Base-by-base conservation (phyloP, 306 rosid genomes). In the Parietaria judaica region DNA sequence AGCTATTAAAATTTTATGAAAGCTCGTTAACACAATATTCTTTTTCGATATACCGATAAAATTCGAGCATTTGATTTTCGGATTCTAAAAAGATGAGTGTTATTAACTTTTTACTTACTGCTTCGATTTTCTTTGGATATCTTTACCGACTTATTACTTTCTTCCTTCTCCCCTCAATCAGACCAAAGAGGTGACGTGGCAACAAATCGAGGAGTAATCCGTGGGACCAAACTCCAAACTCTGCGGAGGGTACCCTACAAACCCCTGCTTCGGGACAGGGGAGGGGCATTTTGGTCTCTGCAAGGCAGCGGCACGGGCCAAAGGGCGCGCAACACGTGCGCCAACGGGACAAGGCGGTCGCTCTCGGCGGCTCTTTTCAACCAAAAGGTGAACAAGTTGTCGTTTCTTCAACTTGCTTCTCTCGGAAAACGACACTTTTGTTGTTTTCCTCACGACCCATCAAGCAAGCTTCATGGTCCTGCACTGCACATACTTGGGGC, bases 291-390 rank as follows among this genome's bases (percentile, higher is more conserved):
- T 3, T 51, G 56, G 37, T 5, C 37, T 6, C 45, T 51, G 0
- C 50, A 7, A 15, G 23, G 3, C 6, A 6, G 48, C 39, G 14
- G 34, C 66, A 51, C 44, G 16, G 8, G 45, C 51, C 73, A 67
- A 72, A 23, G 64, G 31, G 46, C 13, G 34, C 13, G 65, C 31
- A 73, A 61, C 79, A 75, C 63, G 86, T 71, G 76, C 45, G 75
- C n/a, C 8, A 7, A 31, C 10, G 12, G 31, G 75, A 58, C 55
- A 66, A 36, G 1, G 6, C 0, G 43, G 70, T 74, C 78, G 56
- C 64, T 43, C 3, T 80, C 76, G 14, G 45, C 36, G 7, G 66
- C 15, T 60, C 10, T 67, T 80, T 76, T 77, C 69, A 51, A 7
- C 23, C 31, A 52, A 73, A 78, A 77, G 74, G 78, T 0, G 0